Base-by-base conservation (phyloP, 108 stramenopile genomes). In the Cyclotella cryptica region DNA sequence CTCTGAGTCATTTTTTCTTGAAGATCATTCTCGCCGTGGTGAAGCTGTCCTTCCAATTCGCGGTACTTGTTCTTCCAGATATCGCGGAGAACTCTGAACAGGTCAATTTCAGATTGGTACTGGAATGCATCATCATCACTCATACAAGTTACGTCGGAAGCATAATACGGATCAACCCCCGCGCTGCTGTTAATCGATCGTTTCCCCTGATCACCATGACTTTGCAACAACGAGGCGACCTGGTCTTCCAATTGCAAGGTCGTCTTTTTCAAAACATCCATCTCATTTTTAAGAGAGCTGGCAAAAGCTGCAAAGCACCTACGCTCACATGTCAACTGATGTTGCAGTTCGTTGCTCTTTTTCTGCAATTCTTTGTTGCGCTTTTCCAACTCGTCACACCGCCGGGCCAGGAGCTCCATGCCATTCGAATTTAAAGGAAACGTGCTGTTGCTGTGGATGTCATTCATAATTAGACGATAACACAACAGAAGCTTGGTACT, bases 261-360 rank as follows among this genome's bases (percentile, higher is more conserved):
- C 30, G 60, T 61, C 30, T 45, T 46, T 29, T 66, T 66, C 65
- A 66, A 28, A 14, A 24, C 65, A 66, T 66, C 65, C 65, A 66
- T 66, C 24, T 46, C 65, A 46, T 21, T 27, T 17, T 47, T 26
- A 43, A 66, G 13, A 10, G 44, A 17, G 12, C 4, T 27, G 10
- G 26, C 11, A 10, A 46, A 5, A 21, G 9, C 45, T 44, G 13
- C 10, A 10, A 28, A 66, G 0, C 12, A 2, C 65, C 10, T 22
- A 2, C 45, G 19, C 27, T 66, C 45, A 12, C 21, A 21, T 24
- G 13, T 10, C 17, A 66, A 24, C 46, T 47, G 21, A 22, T 6
- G 1, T 46, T 46, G 43, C 27, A 66, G 35, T 3, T 61, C 60
- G 0, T 61, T 35, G 35, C 35, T n/a, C 35, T 39, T 39, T 1